phyloP scores from a whole-genome alignment of 1,284 basidiomycete species.

The Leccinum fallax region DNA sequence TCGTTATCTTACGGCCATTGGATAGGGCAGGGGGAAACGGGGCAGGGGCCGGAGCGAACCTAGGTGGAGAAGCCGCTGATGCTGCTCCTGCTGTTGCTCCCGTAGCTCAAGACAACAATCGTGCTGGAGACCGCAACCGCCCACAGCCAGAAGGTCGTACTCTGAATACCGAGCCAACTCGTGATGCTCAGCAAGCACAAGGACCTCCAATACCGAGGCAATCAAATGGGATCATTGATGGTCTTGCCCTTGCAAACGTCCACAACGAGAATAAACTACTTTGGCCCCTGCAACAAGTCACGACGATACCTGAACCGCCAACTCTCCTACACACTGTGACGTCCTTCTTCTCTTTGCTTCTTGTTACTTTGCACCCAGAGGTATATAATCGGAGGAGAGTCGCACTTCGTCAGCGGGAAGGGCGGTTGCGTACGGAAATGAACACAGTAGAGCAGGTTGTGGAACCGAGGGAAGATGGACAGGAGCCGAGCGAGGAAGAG shows the following conservation, averaged over 20 bases:
- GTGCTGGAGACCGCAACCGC: conserved; percentile 18
- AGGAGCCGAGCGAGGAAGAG: conserved; percentile 33
- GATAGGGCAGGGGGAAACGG: conserved; percentile 30
- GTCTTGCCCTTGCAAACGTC: conserved; percentile 59
- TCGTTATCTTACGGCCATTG: conserved; percentile 48
- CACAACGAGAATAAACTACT: conserved; percentile 56
- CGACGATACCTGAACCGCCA: conserved; percentile 40
- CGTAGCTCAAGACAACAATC: conserved; percentile 19
- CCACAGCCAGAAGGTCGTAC: conserved; percentile 15
- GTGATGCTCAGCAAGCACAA: conserved; percentile 25
- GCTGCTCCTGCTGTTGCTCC: conserved; percentile 22
- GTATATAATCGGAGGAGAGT: conserved; percentile 71
- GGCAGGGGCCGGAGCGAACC: conserved; percentile 23
- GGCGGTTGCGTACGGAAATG: conserved; percentile 66
- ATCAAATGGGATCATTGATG: conserved; percentile 47
- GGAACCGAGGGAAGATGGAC: conserved; percentile 39
- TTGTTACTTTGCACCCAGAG: conserved; percentile 71
- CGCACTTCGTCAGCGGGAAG: conserved; percentile 64
- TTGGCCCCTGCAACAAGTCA: conserved; percentile 39
- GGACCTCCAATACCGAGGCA: conserved; percentile 32
- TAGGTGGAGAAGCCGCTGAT: conserved; percentile 15
- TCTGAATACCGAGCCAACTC: conserved; percentile 20
- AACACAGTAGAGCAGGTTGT: conserved; percentile 46
- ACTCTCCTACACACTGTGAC: conserved; percentile 49
- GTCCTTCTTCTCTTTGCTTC: conserved; percentile 59